A percentile compares a stretch with the other conserved stretches of the same genome.
Evolutionary conservation across 345 rosid genomes (phyloP).

Genomic region (Noccaea bulbosa): DNA sequence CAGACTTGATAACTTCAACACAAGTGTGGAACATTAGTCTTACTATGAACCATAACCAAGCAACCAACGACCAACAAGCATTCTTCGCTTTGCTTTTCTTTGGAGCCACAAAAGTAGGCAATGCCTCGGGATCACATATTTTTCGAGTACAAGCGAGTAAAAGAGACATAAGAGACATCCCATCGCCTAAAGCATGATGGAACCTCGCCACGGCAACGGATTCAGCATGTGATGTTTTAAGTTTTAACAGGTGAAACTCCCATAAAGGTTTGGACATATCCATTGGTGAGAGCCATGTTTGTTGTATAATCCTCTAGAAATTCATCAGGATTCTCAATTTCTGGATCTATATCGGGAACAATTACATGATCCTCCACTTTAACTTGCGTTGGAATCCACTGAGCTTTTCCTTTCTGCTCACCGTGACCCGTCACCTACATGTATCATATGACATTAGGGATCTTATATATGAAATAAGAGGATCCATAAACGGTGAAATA

Average conservation of each 20-base stretch:
- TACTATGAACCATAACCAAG: constrained; percentile 45
- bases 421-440: constrained; percentile 11
- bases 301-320: constrained; percentile 69
- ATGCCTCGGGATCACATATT: constrained; percentile 52
- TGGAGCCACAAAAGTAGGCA: constrained; percentile 47
- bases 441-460: not conserved
- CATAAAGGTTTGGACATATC: constrained; percentile 71
- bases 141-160: constrained; percentile 58
- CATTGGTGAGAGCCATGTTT: constrained; percentile 52
- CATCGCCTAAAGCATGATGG: constrained; percentile 65
- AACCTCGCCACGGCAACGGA: constrained; percentile 42
- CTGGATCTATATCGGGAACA: constrained; percentile 51
- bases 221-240: constrained; percentile 62
- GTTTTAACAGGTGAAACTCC: constrained; percentile 68
- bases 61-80: constrained; percentile 34
- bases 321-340: constrained; percentile 49
- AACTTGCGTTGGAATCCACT: constrained; percentile 58
- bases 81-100: not conserved
- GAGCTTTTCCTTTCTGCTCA: constrained; percentile 39
- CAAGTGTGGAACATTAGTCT: constrained; percentile 52
- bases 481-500: not conserved
- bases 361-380: constrained; percentile 61
- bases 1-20: constrained; percentile 47
- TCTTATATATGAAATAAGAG: not conserved
- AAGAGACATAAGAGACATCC: constrained; percentile 64